phyloP scores from a whole-genome alignment of 768 basidiomycete species.

The Obba rivulosa region DNA sequence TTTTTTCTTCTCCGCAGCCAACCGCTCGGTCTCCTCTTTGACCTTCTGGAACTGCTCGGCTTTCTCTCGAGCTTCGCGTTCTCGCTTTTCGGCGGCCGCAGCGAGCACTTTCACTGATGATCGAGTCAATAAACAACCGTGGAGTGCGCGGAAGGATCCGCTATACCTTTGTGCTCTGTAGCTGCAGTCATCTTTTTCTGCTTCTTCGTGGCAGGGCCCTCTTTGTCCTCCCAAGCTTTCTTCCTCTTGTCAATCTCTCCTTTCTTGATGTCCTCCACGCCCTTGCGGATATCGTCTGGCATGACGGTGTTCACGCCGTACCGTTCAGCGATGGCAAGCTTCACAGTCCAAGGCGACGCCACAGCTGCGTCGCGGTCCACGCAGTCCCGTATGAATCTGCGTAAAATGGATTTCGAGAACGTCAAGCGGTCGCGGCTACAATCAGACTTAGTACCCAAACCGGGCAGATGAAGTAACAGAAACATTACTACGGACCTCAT shows the following conservation, averaged over 20 bases:
- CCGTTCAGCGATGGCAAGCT: slow-evolving; percentile 72
- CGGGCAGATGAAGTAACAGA: background rate
- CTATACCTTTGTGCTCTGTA: slow-evolving; percentile 71
- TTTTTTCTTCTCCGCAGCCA: slow-evolving; percentile 77
- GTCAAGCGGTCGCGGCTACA: slow-evolving; percentile 88
- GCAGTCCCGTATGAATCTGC: slow-evolving; percentile 93
- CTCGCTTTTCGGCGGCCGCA: slow-evolving; percentile 52
- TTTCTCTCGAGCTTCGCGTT: slow-evolving; percentile 67
- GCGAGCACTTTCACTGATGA: slow-evolving; percentile 24
- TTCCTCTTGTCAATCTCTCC: slow-evolving; percentile 91
- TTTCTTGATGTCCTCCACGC: slow-evolving; percentile 76
- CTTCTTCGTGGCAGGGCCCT: slow-evolving; percentile 75
- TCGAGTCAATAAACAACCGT: background rate
- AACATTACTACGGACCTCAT: slow-evolving; percentile 63
- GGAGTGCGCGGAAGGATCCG: background rate
- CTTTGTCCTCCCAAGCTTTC: slow-evolving; percentile 86
- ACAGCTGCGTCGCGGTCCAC: slow-evolving; percentile 89
- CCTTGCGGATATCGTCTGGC: slow-evolving; percentile 78
- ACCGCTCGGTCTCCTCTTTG: slow-evolving; percentile 67
- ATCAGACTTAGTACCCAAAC: background rate
- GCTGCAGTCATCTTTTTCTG: slow-evolving; percentile 72
- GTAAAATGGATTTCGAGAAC: slow-evolving; percentile 95
- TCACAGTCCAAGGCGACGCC: slow-evolving; percentile 95
- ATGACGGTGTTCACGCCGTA: slow-evolving; percentile 84
- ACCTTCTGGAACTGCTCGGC: slow-evolving; percentile 57